A percentile compares a stretch with the other conserved stretches of the same genome.
phyloP scores from a whole-genome alignment of 768 basidiomycete species.

The Boletus tomentosulus region DNA sequence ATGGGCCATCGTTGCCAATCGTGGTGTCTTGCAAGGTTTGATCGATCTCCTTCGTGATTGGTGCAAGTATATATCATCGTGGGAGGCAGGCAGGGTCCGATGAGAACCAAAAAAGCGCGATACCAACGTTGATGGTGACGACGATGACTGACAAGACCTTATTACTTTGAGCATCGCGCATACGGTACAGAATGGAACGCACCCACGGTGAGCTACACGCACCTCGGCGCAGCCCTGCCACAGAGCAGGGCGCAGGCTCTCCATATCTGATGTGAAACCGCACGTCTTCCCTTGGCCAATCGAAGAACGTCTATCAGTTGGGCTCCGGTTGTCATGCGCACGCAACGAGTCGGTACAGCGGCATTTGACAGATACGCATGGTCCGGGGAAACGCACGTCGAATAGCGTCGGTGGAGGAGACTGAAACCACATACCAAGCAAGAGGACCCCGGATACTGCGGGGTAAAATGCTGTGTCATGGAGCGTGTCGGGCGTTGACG shows the following conservation, averaged over 20 bases:
- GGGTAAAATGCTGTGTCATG: neutral
- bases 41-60: conserved; percentile 15
- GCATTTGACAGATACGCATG: too few species aligned
- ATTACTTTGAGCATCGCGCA: too few species aligned
- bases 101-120: conserved; percentile 4
- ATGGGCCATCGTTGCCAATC: conserved; percentile 4
- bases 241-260: too few species aligned
- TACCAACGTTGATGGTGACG: neutral
- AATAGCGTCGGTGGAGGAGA: too few species aligned
- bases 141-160: neutral
- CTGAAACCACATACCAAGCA: neutral
- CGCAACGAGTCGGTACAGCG: too few species aligned
- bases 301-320: too few species aligned
- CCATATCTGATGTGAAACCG: too few species aligned
- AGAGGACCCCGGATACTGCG: conserved; percentile 9
- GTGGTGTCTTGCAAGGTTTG: conserved; percentile 14
- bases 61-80: conserved; percentile 4
- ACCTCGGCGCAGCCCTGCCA: too few species aligned
- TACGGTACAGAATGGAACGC: too few species aligned
- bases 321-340: too few species aligned
- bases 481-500: neutral
- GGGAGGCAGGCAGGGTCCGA: conserved; percentile 10
- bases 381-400: too few species aligned
- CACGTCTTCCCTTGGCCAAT: too few species aligned
- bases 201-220: neutral